Evolutionary conservation across 371 early-diverging fungal species (phyloP).

Genomic region (Mortierella sp.): DNA sequence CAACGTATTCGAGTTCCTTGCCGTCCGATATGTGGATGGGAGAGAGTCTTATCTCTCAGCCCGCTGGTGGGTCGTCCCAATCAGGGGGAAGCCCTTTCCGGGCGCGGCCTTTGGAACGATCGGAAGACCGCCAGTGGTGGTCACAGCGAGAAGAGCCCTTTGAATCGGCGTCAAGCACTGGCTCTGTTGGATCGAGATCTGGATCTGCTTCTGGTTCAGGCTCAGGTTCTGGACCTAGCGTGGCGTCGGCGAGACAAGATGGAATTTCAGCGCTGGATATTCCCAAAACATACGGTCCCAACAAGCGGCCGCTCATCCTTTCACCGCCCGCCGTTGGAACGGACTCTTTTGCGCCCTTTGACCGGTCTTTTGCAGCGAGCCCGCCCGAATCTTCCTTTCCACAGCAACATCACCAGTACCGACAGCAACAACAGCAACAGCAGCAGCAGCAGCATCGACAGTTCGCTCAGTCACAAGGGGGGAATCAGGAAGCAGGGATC

Average conservation of each 20-base stretch:
- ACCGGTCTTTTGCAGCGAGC: neutral
- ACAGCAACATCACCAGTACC: slow-evolving; percentile 1
- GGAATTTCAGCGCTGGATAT: neutral
- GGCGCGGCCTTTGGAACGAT: neutral
- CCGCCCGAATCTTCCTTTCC: neutral
- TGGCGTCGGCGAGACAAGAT: neutral
- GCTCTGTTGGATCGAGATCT: neutral
- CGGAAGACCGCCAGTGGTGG: slow-evolving; percentile 8
- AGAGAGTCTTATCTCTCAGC: neutral
- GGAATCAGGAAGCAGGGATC: neutral
- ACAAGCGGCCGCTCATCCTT: slow-evolving; percentile 27
- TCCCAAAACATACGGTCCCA: slow-evolving; percentile 11
- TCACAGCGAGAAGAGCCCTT: slow-evolving; percentile 4
- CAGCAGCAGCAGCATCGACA: slow-evolving; percentile 1
- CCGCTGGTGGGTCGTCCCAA: neutral
- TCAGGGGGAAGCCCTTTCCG: neutral
- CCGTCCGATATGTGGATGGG: slow-evolving; percentile 6
- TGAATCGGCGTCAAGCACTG: slow-evolving; percentile 1
- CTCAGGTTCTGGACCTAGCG: neutral
- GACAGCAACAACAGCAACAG: slow-evolving; percentile 8
- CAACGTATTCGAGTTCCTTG: neutral
- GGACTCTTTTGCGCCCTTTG: neutral
- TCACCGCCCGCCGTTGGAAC: slow-evolving; percentile 16
- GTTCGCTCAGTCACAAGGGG: neutral
- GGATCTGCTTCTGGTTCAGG: neutral